Evolutionary conservation across 371 early-diverging fungal species (phyloP).

Genomic region (Blakeslea trispora): DNA sequence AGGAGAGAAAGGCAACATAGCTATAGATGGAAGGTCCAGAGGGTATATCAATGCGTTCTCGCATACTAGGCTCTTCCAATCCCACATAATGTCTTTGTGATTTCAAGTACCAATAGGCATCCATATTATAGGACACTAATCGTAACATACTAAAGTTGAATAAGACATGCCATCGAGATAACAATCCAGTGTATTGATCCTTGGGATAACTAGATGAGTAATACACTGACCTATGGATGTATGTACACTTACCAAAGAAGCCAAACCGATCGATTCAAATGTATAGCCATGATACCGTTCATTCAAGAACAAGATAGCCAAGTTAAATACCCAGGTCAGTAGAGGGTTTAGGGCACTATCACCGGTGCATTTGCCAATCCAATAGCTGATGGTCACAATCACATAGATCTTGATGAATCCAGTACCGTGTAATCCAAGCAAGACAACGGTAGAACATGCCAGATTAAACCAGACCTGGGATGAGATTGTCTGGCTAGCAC

Average conservation of each 20-base stretch:
- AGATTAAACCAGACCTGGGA: slow-evolving; percentile 41
- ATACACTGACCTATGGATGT: too few species aligned
- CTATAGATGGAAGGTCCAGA: slow-evolving; percentile 67
- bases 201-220: too few species aligned
- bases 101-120: slow-evolving; percentile 77
- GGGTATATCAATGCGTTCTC: slow-evolving; percentile 63
- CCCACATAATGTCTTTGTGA: background rate
- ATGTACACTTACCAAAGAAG: slow-evolving; percentile 61
- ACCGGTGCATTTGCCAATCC: slow-evolving; percentile 54
- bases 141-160: slow-evolving; percentile 92
- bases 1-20: slow-evolving; percentile 74
- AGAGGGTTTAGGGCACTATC: slow-evolving; percentile 61
- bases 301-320: slow-evolving; percentile 76
- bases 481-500: slow-evolving; percentile 16
- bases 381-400: slow-evolving; percentile 64
- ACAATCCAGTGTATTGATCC: slow-evolving; percentile 48
- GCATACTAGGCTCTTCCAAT: slow-evolving; percentile 4
- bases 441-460: slow-evolving; percentile 61
- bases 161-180: slow-evolving; percentile 82
- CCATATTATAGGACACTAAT: slow-evolving; percentile 89
- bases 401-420: slow-evolving; percentile 71
- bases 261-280: slow-evolving; percentile 55
- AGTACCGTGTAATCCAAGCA: slow-evolving; percentile 56
- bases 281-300: slow-evolving; percentile 72
- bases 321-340: slow-evolving; percentile 78